Evolutionary conservation across 352 stramenopile genomes (phyloP), one percentile per base, ranked within the genome.

Genomic region (Phytophthora syringae): DNA sequence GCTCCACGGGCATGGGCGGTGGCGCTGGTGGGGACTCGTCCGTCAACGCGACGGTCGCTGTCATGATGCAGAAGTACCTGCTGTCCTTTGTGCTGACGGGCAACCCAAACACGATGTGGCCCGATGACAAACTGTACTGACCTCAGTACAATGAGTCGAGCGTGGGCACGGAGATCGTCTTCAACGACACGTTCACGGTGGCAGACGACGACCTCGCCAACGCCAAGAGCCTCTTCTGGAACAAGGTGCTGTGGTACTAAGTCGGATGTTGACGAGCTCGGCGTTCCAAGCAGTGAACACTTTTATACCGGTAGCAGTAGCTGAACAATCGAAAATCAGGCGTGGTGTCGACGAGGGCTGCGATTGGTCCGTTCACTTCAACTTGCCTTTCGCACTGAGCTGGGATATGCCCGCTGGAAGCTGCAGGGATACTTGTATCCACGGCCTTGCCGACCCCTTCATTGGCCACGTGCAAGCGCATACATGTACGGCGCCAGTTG

Each of bases 171-270:
- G 24, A 74, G 60, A 64, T 74, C 43, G 59, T 74, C 32, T 63
- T 74, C 32, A 74, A 74, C 52, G 60, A 68, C n/a, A 74, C 65
- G n/a, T 64, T 74, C 53, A 55, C 52, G 1, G n/a, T 63, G 0
- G 40, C 30, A 6, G 59, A 74, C 0, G 60, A 74, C 27, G 53
- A 68, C 27, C 42, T 74, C 24, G 59, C 59, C 2, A 74, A 65
- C 36, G 25, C 48, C 7, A 68, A 61, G 34, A 70, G 59, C 20
- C 36, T 69, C 30, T 67, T 69, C 59, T 64, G 58, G 47, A 70
- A 70, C 66, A 72, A 72, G 56, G 64, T 56, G 6, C 10, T 66
- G 9, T 74, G 66, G 67, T 71, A 71, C 61, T 74, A 72, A n/a
- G n/a, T n/a, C n/a, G n/a, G n/a, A n/a, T n/a, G n/a, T n/a, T n/a